Evolutionary conservation across 2,329 filamentous ascomycete species (phyloP).

Genomic region (Colletotrichum sp.): DNA sequence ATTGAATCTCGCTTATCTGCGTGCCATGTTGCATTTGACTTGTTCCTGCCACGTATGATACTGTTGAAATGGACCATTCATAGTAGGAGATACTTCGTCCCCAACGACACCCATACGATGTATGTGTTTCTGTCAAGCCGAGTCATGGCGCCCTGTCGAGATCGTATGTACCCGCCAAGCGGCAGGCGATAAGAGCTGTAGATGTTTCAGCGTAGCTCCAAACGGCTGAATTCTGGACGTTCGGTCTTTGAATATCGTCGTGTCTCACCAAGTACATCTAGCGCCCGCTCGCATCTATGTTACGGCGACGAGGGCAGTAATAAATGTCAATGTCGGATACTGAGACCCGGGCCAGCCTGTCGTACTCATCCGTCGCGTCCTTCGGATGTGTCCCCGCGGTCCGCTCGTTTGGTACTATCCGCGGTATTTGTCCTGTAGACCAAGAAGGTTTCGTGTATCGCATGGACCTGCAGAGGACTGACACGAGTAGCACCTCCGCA

Average conservation of each 20-base stretch:
- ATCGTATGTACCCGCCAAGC: neutral
- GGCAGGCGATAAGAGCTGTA: neutral
- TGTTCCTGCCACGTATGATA: neutral
- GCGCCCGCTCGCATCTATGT: neutral
- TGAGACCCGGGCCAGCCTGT: neutral
- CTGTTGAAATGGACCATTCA: accelerated
- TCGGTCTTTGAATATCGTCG: neutral
- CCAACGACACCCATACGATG: neutral
- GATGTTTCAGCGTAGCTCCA: neutral
- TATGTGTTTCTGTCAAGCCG: neutral
- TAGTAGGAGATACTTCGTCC: neutral
- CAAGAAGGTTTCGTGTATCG: neutral
- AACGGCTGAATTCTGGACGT: neutral
- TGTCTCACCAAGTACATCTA: neutral
- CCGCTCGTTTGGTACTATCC: neutral
- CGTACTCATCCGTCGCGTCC: neutral
- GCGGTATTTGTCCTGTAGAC: neutral
- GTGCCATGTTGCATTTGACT: accelerated
- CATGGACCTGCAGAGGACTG: neutral
- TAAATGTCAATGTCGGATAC: neutral
- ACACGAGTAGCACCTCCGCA: neutral
- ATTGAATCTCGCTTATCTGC: accelerated
- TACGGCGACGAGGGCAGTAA: neutral
- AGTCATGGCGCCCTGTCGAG: neutral
- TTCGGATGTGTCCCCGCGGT: neutral